phyloP scores from a whole-genome alignment of 768 basidiomycete genomes.

The Termitomyces eurrhizus region DNA sequence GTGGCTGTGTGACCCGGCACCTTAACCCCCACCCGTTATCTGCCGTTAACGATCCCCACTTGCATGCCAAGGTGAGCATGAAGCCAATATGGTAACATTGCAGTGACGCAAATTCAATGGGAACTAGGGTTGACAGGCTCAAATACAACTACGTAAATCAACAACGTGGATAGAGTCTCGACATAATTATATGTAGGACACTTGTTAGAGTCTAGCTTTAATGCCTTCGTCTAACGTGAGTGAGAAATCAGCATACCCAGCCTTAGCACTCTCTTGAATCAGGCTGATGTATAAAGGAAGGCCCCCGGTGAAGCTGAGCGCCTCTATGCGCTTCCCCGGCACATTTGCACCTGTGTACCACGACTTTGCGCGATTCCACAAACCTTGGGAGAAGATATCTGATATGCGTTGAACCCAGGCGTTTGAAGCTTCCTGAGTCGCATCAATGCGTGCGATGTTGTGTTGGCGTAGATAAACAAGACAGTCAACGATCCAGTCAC shows the following conservation, averaged over 20 bases:
- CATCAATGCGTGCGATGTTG: conserved; percentile 9
- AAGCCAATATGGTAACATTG: no score
- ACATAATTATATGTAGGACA: not conserved
- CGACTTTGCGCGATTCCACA: conserved; percentile 19
- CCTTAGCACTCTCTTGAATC: conserved; percentile 15
- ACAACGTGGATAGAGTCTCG: not conserved
- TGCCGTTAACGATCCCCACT: no score
- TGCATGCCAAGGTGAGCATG: no score
- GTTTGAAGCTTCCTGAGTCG: conserved; percentile 12
- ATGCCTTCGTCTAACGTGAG: not conserved
- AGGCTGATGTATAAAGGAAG: conserved; percentile 15
- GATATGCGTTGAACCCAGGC: conserved; percentile 12
- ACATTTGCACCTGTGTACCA: conserved; percentile 25
- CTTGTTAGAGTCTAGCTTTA: not conserved
- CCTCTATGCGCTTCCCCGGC: conserved; percentile 19
- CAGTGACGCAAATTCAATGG: no score
- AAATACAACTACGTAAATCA: no score
- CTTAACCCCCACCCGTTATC: no score
- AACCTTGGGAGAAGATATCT: conserved; percentile 8
- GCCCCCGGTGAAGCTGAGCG: conserved; percentile 22
- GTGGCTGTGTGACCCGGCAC: no score
- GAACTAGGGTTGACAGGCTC: no score
- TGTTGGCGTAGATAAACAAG: conserved; percentile 16
- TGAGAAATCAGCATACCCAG: conserved; percentile 15
- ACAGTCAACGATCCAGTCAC: conserved; percentile 22